A percentile compares a stretch with the other conserved stretches of the same genome.
phyloP scores from a whole-genome alignment of 1,139 yeast species.

The Yamadazyma aaseri region DNA sequence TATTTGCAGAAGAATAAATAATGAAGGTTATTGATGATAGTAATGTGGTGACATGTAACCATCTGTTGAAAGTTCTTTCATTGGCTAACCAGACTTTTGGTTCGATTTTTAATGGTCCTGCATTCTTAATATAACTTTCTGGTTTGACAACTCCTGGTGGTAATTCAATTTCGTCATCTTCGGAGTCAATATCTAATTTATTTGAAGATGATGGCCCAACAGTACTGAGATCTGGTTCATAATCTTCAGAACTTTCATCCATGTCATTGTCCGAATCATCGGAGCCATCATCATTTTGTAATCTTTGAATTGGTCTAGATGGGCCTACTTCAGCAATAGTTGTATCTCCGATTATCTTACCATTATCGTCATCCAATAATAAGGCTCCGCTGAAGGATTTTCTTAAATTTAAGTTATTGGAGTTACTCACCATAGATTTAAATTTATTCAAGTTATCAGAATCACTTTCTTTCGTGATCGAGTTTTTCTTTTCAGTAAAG shows the following conservation, averaged over 20 bases:
- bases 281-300: conserved; percentile 10
- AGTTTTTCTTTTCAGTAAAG: conserved; percentile 46
- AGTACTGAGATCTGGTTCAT: conserved; percentile 1
- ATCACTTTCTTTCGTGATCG: conserved; percentile 21
- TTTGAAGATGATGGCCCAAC: conserved; percentile 14
- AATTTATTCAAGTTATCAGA: conserved; percentile 48
- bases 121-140: conserved; percentile 71
- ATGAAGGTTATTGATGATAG: conserved; percentile 86
- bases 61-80: conserved; percentile 93
- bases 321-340: conserved; percentile 1
- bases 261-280: conserved; percentile 10
- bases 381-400: conserved; percentile 45
- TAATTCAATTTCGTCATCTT: conserved; percentile 76
- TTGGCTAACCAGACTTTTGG: conserved; percentile 98
- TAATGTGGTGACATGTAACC: conserved; percentile 91
- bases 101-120: conserved; percentile 91
- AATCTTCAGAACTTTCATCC: conserved; percentile 16
- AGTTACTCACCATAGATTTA: conserved; percentile 40
- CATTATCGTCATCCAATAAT: conserved; percentile 16
- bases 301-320: neutral
- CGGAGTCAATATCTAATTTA: conserved; percentile 70
- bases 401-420: conserved; percentile 29
- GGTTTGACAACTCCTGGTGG: conserved; percentile 93
- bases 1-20: conserved; percentile 71
- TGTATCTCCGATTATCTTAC: conserved; percentile 2